phyloP scores from a whole-genome alignment of 192 early-diverging fungal species.

The Linnemannia elongata region DNA sequence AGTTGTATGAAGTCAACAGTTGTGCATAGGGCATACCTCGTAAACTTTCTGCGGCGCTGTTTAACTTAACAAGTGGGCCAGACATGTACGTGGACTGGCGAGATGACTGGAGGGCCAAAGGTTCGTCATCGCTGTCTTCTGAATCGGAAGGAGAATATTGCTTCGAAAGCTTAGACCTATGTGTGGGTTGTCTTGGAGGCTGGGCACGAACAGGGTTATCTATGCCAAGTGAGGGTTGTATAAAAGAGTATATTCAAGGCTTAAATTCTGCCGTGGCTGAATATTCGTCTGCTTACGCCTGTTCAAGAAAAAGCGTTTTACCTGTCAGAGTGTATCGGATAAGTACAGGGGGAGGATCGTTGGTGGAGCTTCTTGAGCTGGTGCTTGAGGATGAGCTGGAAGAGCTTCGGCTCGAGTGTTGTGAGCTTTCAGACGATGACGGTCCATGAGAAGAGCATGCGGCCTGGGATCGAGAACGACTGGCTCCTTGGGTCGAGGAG shows the following conservation, averaged over 20 bases:
- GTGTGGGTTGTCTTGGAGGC: slow-evolving; percentile 26
- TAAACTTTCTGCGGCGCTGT: slow-evolving; percentile 27
- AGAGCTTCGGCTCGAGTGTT: slow-evolving; percentile 5
- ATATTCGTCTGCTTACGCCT: not conserved
- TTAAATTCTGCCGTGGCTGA: not conserved
- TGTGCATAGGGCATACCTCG: slow-evolving; percentile 18
- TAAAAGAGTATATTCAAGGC: not conserved
- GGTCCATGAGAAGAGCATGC: slow-evolving; percentile 17
- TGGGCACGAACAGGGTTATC: slow-evolving; percentile 26
- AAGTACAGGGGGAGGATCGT: not conserved
- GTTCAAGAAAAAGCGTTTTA: not conserved
- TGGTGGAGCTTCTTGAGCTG: slow-evolving; percentile 21
- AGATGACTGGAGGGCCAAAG: slow-evolving; percentile 9
- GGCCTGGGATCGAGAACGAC: slow-evolving; percentile 14
- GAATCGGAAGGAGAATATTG: slow-evolving; percentile 49
- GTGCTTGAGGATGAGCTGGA: slow-evolving; percentile 5
- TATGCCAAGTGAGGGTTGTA: not conserved
- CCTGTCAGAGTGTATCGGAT: slow-evolving; percentile 17
- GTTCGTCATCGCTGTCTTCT: slow-evolving; percentile 47
- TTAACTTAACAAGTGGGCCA: slow-evolving; percentile 7
- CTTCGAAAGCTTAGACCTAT: slow-evolving; percentile 44
- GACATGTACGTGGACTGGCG: slow-evolving; percentile 3
- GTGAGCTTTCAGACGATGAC: slow-evolving; percentile 7
- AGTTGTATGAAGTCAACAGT: not conserved
- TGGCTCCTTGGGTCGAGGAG: not conserved